Base-by-base conservation (phyloP, 1,284 basidiomycete species). In the Ganoderma resinaceum region DNA sequence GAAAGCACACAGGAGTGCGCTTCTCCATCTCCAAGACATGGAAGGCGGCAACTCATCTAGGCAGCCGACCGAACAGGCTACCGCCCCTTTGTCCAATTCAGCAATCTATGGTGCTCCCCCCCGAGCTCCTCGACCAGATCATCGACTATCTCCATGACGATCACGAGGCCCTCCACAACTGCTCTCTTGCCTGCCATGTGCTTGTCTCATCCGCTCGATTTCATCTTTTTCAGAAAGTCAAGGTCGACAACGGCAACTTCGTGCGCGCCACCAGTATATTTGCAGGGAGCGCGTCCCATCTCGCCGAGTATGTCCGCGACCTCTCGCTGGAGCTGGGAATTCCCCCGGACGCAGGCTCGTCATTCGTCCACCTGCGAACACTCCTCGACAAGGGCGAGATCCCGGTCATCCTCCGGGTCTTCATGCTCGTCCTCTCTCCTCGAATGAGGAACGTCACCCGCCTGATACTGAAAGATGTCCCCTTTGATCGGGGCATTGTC, bases 111-210 rank as follows among this genome's bases (percentile, higher is more conserved):
- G 11, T 38, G 14, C 53, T 73, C 4, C 77, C 77, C 5, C 68
- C 74, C 6, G 77, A 78, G 66, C 71, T 78, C 49, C 26, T 77
- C 20, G 77, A 78, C 63, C 70, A 76, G 42, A 73, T 76, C 55
- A 66, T 78, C 49, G 77, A 78, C 69, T 69, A 75, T 63, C 70
- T 77, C 7, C 71, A 75, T 63, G 66, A 74, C 55, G 76, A 77
- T 61, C 43, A 37, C 18, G 20, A 72, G 16, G 64, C 75, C 7
- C 72, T 78, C 11, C 63, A 65, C n/a, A 72, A 66, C 16, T 76
- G 75, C 62, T 72, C 73, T 31, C 67, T 78, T 0, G 62, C 66
- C 53, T 73, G 66, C 42, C 66, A 52, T 5, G 65, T 63, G 0
- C 61, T 70, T 20, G 61, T 71, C 16, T 37, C 66, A 4, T 62